Conservation (phyloP, 345 rosid species). For the Citrus inodora region DNA sequence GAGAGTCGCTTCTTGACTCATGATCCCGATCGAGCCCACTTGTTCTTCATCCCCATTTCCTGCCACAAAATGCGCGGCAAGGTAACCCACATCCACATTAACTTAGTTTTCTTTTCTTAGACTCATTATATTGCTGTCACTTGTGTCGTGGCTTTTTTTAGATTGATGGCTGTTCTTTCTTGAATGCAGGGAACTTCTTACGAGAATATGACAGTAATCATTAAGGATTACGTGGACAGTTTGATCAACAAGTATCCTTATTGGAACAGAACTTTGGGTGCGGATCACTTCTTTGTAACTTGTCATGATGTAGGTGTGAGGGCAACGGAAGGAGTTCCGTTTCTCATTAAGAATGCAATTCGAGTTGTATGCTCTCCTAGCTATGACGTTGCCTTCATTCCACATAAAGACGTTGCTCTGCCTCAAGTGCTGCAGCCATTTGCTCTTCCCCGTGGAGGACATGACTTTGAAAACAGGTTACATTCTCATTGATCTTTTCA, state of each 20-base stretch:
- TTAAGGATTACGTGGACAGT: constrained; percentile 65
- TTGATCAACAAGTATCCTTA: constrained; percentile 74
- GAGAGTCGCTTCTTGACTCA: constrained; percentile 67
- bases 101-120: background rate
- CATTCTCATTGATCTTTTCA: background rate
- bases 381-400: constrained; percentile 89
- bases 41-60: constrained; percentile 90
- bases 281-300: constrained; percentile 96
- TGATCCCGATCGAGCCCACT: constrained; percentile 84
- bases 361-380: constrained; percentile 96
- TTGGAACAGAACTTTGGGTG: constrained; percentile 96
- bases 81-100: constrained; percentile 32
- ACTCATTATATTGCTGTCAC: too few species aligned
- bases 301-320: constrained; percentile 97
- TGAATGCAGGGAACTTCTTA: constrained; percentile 78
- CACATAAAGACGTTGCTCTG: constrained; percentile 94
- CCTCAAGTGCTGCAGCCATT: constrained; percentile 96
- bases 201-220: constrained; percentile 90
- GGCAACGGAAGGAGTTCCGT: constrained; percentile 80
- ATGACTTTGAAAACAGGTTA: constrained; percentile 75
- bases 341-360: constrained; percentile 83
- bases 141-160: background rate
- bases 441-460: constrained; percentile 91
- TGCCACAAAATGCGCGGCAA: constrained; percentile 99
- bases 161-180: background rate